Conservation (phyloP, 352 stramenopile species). For the Phytopythium ostracodes region DNA sequence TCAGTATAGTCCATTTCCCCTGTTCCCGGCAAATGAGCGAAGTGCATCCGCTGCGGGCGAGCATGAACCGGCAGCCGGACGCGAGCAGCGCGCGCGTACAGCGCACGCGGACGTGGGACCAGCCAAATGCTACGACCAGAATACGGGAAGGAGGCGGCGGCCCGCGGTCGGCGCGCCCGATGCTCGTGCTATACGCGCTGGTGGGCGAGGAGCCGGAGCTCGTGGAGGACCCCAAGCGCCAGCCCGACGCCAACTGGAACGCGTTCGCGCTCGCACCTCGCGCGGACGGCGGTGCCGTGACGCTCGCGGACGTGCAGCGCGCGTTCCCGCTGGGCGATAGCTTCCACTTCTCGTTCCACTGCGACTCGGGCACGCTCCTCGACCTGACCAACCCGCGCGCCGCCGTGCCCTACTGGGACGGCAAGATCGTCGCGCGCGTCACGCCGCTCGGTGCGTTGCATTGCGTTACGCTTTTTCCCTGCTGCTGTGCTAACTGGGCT, state of each 20-base stretch:
- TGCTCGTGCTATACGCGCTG: slow-evolving; percentile 63
- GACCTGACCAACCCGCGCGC: slow-evolving; percentile 70
- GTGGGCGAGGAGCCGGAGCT: slow-evolving; percentile 59
- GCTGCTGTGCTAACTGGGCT: background rate
- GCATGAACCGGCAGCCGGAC: slow-evolving; percentile 14
- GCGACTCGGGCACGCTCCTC: slow-evolving; percentile 59
- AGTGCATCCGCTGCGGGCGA: slow-evolving; percentile 18
- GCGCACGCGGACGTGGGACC: slow-evolving; percentile 23
- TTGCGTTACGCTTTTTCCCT: background rate
- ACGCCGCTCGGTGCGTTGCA: slow-evolving; percentile 44
- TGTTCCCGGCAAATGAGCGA: slow-evolving; percentile 14
- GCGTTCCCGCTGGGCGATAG: slow-evolving; percentile 64
- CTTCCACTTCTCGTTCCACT: slow-evolving; percentile 79
- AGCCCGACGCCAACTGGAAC: slow-evolving; percentile 65
- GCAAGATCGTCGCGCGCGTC: slow-evolving; percentile 67
- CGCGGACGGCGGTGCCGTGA: slow-evolving; percentile 18
- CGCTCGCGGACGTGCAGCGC: slow-evolving; percentile 52
- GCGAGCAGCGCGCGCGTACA: slow-evolving; percentile 12
- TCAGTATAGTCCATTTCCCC: background rate
- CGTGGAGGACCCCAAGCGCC: slow-evolving; percentile 35
- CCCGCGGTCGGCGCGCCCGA: slow-evolving; percentile 11
- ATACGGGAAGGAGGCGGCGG: slow-evolving; percentile 20
- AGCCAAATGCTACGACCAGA: slow-evolving; percentile 7
- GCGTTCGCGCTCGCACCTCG: slow-evolving; percentile 47
- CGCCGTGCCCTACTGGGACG: slow-evolving; percentile 52